Evolutionary conservation across 2,329 filamentous ascomycete genomes (phyloP), one percentile per base, ranked within the genome.

Genomic region (Cladosporium sp.): DNA sequence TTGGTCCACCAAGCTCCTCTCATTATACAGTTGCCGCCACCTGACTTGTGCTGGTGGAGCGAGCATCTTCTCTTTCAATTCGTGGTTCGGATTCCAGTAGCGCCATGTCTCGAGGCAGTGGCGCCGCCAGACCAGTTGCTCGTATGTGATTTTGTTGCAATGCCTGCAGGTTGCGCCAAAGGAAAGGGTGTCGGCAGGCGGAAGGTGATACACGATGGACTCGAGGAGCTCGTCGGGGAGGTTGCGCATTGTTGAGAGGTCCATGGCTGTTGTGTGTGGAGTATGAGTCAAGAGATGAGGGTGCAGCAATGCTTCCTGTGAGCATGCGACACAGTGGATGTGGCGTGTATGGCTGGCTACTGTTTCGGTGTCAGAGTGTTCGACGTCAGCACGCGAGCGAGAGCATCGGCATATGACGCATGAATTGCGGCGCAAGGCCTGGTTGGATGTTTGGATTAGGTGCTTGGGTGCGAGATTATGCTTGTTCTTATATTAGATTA

Each of bases 151-250:
- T 50, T 79, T 78, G 66, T 84, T 78, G 66, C 93, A 82, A 60
- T 85, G 84, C 64, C 78, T 84, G 20, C 84, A 90, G 11, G 88
- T 79, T 25, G 78, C 64, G 81, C 87, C 69, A 74, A 84, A 70
- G 75, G 78, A 74, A 43, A 82, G 72, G 34, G 83, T 76, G 39
- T 78, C 78, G 45, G 66, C 66, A 8, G 83, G 80, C 51, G 80
- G 75, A 52, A 85, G 77, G 69, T 85, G 85, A 62, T 81, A 80
- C 64, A 97, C 81, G 64, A 97, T 88, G 55, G 87, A 82, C 70
- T 90, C 85, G 67, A 97, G 81, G 63, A 97, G 84, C 77, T 99
- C 94, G 73, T 93, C 89, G 40, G 92, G 92, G 37, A 94, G 78
- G 19, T 51, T 57, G 47, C 62, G 62, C 39, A 69, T 51, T 12